phyloP scores from a whole-genome alignment of 768 basidiomycete species.

The Xerocomus brunneocitrinus region DNA sequence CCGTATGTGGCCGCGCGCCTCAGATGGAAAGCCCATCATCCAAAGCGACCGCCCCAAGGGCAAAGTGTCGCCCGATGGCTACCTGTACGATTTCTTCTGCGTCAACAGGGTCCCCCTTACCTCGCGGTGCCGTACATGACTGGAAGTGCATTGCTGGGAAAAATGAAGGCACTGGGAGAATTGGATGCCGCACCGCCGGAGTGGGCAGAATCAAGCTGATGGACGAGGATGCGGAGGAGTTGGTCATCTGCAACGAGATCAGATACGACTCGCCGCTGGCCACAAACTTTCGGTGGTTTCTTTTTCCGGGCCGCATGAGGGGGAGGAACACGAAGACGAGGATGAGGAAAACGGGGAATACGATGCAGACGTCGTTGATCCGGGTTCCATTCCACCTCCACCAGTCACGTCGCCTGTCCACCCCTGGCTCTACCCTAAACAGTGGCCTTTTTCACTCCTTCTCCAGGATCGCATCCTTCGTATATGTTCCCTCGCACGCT shows the following conservation, averaged over 20 bases:
- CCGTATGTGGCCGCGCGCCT: slow-evolving; percentile 24
- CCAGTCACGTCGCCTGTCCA: slow-evolving; percentile 28
- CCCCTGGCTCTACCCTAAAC: slow-evolving; percentile 34
- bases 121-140: neutral
- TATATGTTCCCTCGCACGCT: slow-evolving; percentile 39
- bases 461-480: slow-evolving; percentile 34
- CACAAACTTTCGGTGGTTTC: neutral
- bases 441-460: slow-evolving; percentile 33
- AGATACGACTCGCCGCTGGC: neutral
- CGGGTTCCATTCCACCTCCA: neutral
- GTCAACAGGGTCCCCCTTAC: slow-evolving; percentile 5
- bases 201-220: slow-evolving; percentile 21
- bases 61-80: slow-evolving; percentile 17
- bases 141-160: slow-evolving; percentile 17
- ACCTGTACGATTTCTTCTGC: slow-evolving; percentile 23
- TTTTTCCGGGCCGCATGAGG: neutral
- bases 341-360: neutral
- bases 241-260: slow-evolving; percentile 12
- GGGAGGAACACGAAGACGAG: neutral
- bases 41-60: slow-evolving; percentile 1
- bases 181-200: slow-evolving; percentile 6
- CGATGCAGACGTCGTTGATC: neutral
- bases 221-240: slow-evolving; percentile 10
- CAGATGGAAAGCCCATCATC: slow-evolving; percentile 9
- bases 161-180: slow-evolving; percentile 14